phyloP scores from a whole-genome alignment of 805 yeast species.

The Clavispora carvajalis region DNA sequence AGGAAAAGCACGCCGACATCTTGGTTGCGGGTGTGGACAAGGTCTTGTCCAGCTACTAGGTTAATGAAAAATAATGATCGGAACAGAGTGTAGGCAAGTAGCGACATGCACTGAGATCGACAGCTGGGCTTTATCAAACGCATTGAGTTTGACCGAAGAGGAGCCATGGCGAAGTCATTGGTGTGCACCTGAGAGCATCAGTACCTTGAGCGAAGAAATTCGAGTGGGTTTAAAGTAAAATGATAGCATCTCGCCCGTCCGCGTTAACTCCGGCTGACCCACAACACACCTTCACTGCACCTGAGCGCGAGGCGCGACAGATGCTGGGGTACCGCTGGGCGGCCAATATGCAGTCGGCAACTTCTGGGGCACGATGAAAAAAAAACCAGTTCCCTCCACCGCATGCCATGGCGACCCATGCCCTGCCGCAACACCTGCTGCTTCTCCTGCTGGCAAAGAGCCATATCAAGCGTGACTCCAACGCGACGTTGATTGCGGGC shows the following conservation, averaged over 20 bases:
- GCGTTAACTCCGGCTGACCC: too few relatives aligned
- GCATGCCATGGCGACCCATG: not conserved
- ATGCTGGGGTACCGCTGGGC: too few relatives aligned
- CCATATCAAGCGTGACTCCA: constrained; percentile 43
- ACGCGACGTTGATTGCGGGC: constrained; percentile 64
- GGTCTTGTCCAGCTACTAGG: constrained; percentile 30
- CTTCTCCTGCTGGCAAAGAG: constrained; percentile 9
- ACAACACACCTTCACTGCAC: too few relatives aligned
- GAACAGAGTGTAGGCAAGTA: not conserved
- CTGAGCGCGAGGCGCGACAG: too few relatives aligned
- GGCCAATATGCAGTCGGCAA: not conserved
- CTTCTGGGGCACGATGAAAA: not conserved
- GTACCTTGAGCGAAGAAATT: too few relatives aligned
- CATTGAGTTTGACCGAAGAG: too few relatives aligned
- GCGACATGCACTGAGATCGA: too few relatives aligned
- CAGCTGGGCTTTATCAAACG: too few relatives aligned
- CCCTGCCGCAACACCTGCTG: constrained; percentile 1
- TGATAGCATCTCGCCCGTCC: too few relatives aligned
- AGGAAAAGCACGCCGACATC: constrained; percentile 73
- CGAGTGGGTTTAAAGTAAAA: too few relatives aligned
- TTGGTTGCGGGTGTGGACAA: constrained; percentile 42
- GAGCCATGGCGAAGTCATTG: too few relatives aligned
- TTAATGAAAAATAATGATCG: not conserved
- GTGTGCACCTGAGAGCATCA: too few relatives aligned
- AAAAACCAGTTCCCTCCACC: not conserved